Evolutionary conservation across 2,329 filamentous ascomycete genomes (phyloP).

Genomic region (Karstenula rhodostoma): DNA sequence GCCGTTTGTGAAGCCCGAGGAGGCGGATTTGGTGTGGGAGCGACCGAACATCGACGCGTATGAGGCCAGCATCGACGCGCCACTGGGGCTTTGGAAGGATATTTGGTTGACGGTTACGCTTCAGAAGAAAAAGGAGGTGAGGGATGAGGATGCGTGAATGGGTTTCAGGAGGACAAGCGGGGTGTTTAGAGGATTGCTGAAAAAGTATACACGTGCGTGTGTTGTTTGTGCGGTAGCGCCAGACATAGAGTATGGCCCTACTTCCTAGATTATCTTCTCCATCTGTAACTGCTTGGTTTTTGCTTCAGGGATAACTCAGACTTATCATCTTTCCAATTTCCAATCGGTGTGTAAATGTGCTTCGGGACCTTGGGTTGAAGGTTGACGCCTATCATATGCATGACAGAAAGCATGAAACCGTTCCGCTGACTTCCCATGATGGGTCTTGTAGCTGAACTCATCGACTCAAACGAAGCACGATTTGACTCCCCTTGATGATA

Average conservation of each 20-base stretch:
- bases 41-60: slow-evolving; percentile 52
- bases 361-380: too few relatives aligned
- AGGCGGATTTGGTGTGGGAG: slow-evolving; percentile 54
- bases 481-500: too few relatives aligned
- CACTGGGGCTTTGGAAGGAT: slow-evolving; percentile 27
- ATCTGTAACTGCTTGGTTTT: too few relatives aligned
- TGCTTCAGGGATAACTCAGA: too few relatives aligned
- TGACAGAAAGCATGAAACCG: too few relatives aligned
- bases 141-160: neutral
- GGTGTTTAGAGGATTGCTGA: neutral
- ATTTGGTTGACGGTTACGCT: slow-evolving; percentile 18
- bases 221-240: neutral
- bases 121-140: slow-evolving; percentile 12
- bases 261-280: too few relatives aligned
- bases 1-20: slow-evolving; percentile 49
- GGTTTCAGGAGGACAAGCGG: neutral
- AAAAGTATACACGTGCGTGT: neutral
- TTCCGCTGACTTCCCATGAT: too few relatives aligned
- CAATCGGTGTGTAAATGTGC: too few relatives aligned
- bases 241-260: neutral
- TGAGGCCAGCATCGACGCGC: slow-evolving; percentile 22
- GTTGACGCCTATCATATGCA: too few relatives aligned
- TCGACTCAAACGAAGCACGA: too few relatives aligned
- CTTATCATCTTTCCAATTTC: too few relatives aligned
- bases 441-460: too few relatives aligned